Percentiles rank a stretch among this genome's conserved stretches.
Conservation (phyloP, 2,329 filamentous ascomycete species). For the Fusarium sp. region DNA sequence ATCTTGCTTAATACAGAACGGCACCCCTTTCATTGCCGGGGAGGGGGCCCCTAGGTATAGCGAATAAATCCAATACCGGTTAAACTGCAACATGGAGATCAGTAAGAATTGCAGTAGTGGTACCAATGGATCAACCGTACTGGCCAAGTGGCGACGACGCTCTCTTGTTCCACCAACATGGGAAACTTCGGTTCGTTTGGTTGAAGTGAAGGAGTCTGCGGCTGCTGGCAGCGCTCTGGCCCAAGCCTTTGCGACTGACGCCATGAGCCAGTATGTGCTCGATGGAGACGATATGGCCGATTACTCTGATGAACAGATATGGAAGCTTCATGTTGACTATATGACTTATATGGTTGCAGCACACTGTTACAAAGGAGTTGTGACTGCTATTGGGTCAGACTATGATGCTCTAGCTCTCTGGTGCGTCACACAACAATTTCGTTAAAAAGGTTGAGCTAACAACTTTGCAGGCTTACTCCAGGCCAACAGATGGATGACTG, state of each 20-base stretch:
- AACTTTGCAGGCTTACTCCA: slow-evolving; percentile 74
- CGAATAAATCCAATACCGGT: slow-evolving; percentile 37
- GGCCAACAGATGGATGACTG: slow-evolving; percentile 79
- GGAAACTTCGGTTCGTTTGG: slow-evolving; percentile 70
- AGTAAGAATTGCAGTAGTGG: slow-evolving; percentile 45
- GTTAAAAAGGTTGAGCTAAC: slow-evolving; percentile 3
- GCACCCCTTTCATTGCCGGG: slow-evolving; percentile 34
- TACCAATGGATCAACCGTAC: slow-evolving; percentile 26
- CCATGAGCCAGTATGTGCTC: slow-evolving; percentile 80
- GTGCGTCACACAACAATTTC: slow-evolving; percentile 61
- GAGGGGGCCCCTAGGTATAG: slow-evolving; percentile 43
- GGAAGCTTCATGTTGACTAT: slow-evolving; percentile 81
- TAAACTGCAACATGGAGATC: slow-evolving; percentile 59
- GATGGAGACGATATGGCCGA: slow-evolving; percentile 75
- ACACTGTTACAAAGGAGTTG: slow-evolving; percentile 79
- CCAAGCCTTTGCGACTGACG: slow-evolving; percentile 81
- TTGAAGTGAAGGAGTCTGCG: slow-evolving; percentile 76
- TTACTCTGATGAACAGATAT: slow-evolving; percentile 75
- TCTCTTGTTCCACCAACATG: slow-evolving; percentile 66
- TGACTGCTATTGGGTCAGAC: slow-evolving; percentile 79
- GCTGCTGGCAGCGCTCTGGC: slow-evolving; percentile 79
- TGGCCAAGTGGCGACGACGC: slow-evolving; percentile 51
- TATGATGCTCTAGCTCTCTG: slow-evolving; percentile 84
- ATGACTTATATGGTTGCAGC: slow-evolving; percentile 83
- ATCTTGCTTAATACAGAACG: slow-evolving; percentile 43